Evolutionary conservation across 2,329 filamentous ascomycete genomes (phyloP), one percentile per base, ranked within the genome.

Genomic region (Beauveria sp.): DNA sequence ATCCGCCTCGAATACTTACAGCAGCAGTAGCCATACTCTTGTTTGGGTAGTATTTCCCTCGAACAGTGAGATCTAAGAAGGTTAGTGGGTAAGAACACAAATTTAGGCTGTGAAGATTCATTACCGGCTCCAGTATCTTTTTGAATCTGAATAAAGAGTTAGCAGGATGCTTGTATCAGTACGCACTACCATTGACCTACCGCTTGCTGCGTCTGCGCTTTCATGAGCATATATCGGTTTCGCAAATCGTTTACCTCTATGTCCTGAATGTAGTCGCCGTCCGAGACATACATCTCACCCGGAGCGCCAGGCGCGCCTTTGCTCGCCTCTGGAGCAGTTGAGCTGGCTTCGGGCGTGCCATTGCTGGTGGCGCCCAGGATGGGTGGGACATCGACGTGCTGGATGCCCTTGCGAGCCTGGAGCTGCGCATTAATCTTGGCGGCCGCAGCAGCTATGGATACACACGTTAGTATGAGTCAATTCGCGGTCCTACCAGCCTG

Each of bases 71-170:
- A 93, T 99, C 95, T 98, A 24, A 3, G 9, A 92, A n/a, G 3
- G 26, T 60, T 62, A 61, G 51, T 38, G n/a, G 14, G 46, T 7
- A 43, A 42, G 16, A 38, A 34, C 3, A 43, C 4, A 42, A 22
- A 43, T 3, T 12, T 7, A 40, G 8, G 6, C n/a, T 34, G 20
- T 54, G 10, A 4, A 38, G 14, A 62, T 78, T 81, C 86, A 93
- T 87, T 99, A 99, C 95, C 95, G 84, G 95, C 93, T 84, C 95
- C 95, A 87, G 93, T 98, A 72, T 97, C 91, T 81, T 97, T 93
- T 88, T 96, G 96, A 72, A 99, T 99, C 95, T 99, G 93, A 71
- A 58, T 16, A 3, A 14, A 16, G 22, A 20, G 34, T 62, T 49
- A 62, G 60, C 47, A 24, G 16, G 16, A 16, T 28, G 14, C 26